Conservation (phyloP, 345 rosid species). For the Crucihimalaya himalaica region DNA sequence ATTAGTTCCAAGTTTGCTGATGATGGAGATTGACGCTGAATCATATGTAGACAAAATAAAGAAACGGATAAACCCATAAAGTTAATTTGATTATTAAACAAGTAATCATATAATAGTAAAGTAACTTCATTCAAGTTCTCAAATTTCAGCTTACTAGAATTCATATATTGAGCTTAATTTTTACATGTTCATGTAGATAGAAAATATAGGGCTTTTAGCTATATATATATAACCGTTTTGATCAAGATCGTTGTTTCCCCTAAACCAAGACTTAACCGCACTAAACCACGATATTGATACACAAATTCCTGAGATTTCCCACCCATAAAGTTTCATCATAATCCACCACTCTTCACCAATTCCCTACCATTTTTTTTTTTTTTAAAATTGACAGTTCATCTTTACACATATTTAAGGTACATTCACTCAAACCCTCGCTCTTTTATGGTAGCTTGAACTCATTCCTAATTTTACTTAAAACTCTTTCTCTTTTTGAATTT, state of each 20-base stretch:
- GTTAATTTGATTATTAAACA: not conserved
- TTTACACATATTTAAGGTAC: not conserved
- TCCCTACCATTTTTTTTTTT: not conserved
- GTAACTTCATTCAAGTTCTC: not conserved
- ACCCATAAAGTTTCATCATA: too few species aligned
- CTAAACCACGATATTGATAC: not conserved
- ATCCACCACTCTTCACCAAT: not conserved
- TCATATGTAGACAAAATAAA: not conserved
- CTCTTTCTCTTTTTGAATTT: not conserved
- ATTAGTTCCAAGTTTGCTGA: slow-evolving; percentile 3
- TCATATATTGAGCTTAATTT: not conserved
- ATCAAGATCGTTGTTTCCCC: not conserved
- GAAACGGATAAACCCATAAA: not conserved
- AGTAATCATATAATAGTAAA: not conserved
- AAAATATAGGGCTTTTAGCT: too few species aligned
- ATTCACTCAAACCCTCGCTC: not conserved
- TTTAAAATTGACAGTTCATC: not conserved
- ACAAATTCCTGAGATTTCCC: too few species aligned
- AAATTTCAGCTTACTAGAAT: not conserved
- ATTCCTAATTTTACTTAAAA: not conserved
- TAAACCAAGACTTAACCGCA: not conserved
- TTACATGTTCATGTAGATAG: not conserved
- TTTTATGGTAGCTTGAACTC: not conserved
- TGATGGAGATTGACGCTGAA: not conserved
- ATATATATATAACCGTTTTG: not conserved